Percentiles rank a stretch among this genome's conserved stretches.
Conservation (phyloP, 306 rosid species). For the Lupinus albus region DNA sequence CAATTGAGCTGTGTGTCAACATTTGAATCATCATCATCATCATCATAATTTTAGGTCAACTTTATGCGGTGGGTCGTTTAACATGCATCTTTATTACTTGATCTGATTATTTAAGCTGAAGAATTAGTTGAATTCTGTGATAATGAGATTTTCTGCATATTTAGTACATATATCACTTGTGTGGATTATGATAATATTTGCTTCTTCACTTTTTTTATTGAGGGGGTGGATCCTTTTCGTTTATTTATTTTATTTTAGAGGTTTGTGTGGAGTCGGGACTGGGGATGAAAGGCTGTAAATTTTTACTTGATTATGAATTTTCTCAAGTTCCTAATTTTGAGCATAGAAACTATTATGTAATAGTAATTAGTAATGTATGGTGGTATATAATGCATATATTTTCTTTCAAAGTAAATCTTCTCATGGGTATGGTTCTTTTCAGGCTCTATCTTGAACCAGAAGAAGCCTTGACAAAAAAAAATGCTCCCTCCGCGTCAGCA, state of each 20-base stretch:
- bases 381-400: constrained; percentile 26
- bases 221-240: too few relatives aligned
- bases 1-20: not conserved
- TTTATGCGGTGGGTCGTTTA: constrained; percentile 1
- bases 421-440: constrained; percentile 61
- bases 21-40: too few relatives aligned
- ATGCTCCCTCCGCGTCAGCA: constrained; percentile 93
- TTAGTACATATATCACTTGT: too few relatives aligned
- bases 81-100: constrained; percentile 16
- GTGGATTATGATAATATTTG: too few relatives aligned
- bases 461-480: constrained; percentile 44
- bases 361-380: not conserved
- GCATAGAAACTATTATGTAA: too few relatives aligned
- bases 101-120: constrained; percentile 15
- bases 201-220: not conserved
- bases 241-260: not conserved
- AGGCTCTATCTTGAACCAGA: constrained; percentile 65
- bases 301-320: constrained; percentile 13
- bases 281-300: constrained; percentile 24
- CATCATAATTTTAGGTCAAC: constrained; percentile 34
- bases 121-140: not conserved
- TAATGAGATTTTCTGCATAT: too few relatives aligned
- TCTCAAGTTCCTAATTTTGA: constrained; percentile 3
- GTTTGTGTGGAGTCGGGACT: not conserved
- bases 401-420: constrained; percentile 32